These are phyloP conservation scores for Carnegiea gigantea DNA, from an alignment of 179 eudicot genomes.

Conservation along the genomic window DNA sequence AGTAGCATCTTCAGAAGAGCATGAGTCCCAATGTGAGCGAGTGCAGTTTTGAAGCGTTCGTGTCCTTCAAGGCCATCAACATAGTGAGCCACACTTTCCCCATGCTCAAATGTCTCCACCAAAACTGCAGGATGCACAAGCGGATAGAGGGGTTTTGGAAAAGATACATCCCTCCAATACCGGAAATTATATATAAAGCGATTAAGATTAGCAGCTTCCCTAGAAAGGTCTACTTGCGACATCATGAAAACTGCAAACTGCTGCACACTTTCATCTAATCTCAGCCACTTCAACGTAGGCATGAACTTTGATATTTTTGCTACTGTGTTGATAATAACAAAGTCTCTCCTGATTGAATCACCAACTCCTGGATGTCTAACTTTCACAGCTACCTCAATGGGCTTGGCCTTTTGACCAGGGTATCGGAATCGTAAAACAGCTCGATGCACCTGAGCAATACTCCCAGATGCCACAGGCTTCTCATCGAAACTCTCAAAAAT, in stretches of 20 bases:
- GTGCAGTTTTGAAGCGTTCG: conserved; percentile 66
- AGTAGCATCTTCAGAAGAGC: conserved; percentile 97
- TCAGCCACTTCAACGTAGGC: conserved; percentile 87
- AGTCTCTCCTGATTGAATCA: conserved; percentile 86
- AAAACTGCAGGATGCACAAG: conserved; percentile 97
- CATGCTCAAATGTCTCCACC: conserved; percentile 95
- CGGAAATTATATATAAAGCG: conserved; percentile 93
- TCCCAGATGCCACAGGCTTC: conserved; percentile 90
- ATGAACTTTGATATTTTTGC: conserved; percentile 72
- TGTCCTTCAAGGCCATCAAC: conserved; percentile 80
- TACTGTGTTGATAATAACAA: conserved; percentile 77
- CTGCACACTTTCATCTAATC: conserved; percentile 97
- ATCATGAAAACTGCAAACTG: conserved; percentile 97
- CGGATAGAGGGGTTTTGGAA: conserved; percentile 97
- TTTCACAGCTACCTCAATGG: conserved; percentile 88
- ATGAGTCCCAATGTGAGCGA: conserved; percentile 96
- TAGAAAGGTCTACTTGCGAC: conserved; percentile 97
- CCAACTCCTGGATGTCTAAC: conserved; percentile 98
- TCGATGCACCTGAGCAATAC: conserved; percentile 95
- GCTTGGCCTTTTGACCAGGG: conserved; percentile 64
- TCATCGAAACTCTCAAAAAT: conserved; percentile 92
- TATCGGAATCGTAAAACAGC: conserved; percentile 71
- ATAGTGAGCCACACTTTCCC: conserved; percentile 86
- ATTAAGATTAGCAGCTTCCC: conserved; percentile 96
- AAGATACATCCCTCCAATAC: conserved; percentile 88